A percentile compares a stretch with the other conserved stretches of the same genome.
Conservation (phyloP, 768 basidiomycete genomes). For the Pseudohyphozyma bogoriensis region DNA sequence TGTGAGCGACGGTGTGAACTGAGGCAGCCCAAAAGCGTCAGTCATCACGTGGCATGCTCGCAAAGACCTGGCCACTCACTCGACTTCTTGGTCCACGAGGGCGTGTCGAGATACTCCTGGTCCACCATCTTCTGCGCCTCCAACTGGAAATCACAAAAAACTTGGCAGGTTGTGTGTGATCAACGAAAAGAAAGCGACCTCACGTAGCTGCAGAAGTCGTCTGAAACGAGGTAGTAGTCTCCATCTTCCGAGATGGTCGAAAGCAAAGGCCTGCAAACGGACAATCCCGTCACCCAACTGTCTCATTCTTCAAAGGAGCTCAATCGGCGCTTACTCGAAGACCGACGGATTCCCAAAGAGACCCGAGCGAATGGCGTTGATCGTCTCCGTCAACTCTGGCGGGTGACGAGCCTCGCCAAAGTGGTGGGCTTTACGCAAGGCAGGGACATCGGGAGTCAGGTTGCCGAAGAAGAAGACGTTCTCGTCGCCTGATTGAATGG, state of each 20-base stretch:
- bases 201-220: constrained; percentile 80
- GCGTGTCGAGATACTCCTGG: constrained; percentile 68
- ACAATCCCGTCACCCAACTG: no score
- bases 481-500: no score
- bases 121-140: constrained; percentile 78
- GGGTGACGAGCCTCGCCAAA: constrained; percentile 74
- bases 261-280: constrained; percentile 7
- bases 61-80: no score
- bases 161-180: background rate
- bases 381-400: constrained; percentile 61
- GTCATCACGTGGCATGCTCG: no score
- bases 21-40: no score
- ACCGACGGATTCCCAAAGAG: constrained; percentile 65
- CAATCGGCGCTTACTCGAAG: constrained; percentile 70
- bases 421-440: constrained; percentile 71
- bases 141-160: constrained; percentile 48
- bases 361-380: constrained; percentile 65
- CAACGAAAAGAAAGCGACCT: constrained; percentile 33
- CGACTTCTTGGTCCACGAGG: constrained; percentile 85
- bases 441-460: constrained; percentile 63
- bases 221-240: constrained; percentile 52
- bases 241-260: constrained; percentile 32
- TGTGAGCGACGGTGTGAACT: constrained; percentile 44
- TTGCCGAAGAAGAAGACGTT: constrained; percentile 67
- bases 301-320: no score